Conservation (phyloP, 2,329 filamentous ascomycete species). For the Colletotrichum sp. region DNA sequence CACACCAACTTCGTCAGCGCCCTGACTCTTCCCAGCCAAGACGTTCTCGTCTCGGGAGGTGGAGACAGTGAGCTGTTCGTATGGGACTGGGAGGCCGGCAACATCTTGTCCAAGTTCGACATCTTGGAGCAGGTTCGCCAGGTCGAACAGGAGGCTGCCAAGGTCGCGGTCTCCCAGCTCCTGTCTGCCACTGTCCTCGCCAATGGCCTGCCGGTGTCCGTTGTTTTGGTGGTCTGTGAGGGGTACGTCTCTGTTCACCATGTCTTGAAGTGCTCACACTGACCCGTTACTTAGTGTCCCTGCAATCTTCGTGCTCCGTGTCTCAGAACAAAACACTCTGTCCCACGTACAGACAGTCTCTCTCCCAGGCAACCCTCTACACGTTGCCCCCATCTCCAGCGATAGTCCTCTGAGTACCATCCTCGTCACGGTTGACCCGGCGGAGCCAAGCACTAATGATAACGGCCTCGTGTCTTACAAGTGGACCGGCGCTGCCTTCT, state of each 20-base stretch:
- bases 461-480: slow-evolving; percentile 26
- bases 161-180: slow-evolving; percentile 54
- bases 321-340: slow-evolving; percentile 54
- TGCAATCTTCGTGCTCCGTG: slow-evolving; percentile 70
- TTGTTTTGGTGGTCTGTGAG: slow-evolving; percentile 47
- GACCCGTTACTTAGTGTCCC: slow-evolving; percentile 47
- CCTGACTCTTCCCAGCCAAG: slow-evolving; percentile 68
- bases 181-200: slow-evolving; percentile 31
- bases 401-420: slow-evolving; percentile 31
- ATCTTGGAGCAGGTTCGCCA: slow-evolving; percentile 45
- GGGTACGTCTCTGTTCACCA: slow-evolving; percentile 39
- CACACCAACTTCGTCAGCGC: slow-evolving; percentile 85
- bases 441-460: slow-evolving; percentile 23
- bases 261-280: slow-evolving; percentile 5
- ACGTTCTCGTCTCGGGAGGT: slow-evolving; percentile 83
- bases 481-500: slow-evolving; percentile 22
- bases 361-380: slow-evolving; percentile 70
- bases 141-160: slow-evolving; percentile 36
- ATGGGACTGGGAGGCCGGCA: slow-evolving; percentile 78
- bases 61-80: slow-evolving; percentile 80
- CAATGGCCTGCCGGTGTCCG: slow-evolving; percentile 8
- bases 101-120: slow-evolving; percentile 58
- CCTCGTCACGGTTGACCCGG: slow-evolving; percentile 45
- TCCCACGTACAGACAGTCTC: slow-evolving; percentile 53
- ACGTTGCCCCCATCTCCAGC: slow-evolving; percentile 41